Conservation (phyloP, 345 rosid species). For the Psidium friedrichsthalianum region DNA sequence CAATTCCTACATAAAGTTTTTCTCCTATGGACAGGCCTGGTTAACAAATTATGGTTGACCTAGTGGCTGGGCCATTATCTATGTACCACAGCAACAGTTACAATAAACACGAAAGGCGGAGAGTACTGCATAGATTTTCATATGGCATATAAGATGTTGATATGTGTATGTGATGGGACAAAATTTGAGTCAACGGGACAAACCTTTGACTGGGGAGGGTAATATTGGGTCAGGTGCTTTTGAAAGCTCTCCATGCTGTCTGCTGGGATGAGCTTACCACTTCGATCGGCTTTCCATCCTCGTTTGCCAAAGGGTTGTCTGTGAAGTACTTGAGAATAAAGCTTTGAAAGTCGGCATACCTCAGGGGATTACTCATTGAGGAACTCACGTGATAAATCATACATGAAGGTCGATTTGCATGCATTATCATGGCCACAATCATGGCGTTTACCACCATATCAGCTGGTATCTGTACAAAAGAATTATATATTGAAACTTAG, state of each 20-base stretch:
- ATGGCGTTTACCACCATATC: slow-evolving; percentile 30
- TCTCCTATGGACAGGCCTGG: too few relatives aligned
- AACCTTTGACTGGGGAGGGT: slow-evolving; percentile 18
- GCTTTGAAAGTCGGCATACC: slow-evolving; percentile 5
- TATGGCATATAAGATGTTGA: not conserved
- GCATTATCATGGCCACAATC: slow-evolving; percentile 7
- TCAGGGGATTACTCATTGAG: slow-evolving; percentile 13
- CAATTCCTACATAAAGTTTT: too few relatives aligned
- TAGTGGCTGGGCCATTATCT: not conserved
- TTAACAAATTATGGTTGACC: not conserved
- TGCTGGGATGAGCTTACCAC: slow-evolving; percentile 8
- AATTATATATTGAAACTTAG: not conserved
- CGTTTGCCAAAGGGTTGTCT: slow-evolving; percentile 19
- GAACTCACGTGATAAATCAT: slow-evolving; percentile 26
- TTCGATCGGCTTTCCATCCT: slow-evolving; percentile 23
- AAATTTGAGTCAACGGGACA: not conserved
- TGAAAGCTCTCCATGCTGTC: slow-evolving; percentile 21
- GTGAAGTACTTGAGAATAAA: slow-evolving; percentile 10
- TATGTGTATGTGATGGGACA: not conserved
- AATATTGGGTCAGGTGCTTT: slow-evolving; percentile 13
- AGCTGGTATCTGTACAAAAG: slow-evolving; percentile 11
- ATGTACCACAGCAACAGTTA: not conserved
- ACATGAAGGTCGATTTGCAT: not conserved
- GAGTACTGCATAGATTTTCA: not conserved
- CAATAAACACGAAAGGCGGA: not conserved